These are phyloP conservation scores for Houttuynia cordata DNA, from an alignment of 164 flowering plant genomes.

Conservation along the genomic window DNA sequence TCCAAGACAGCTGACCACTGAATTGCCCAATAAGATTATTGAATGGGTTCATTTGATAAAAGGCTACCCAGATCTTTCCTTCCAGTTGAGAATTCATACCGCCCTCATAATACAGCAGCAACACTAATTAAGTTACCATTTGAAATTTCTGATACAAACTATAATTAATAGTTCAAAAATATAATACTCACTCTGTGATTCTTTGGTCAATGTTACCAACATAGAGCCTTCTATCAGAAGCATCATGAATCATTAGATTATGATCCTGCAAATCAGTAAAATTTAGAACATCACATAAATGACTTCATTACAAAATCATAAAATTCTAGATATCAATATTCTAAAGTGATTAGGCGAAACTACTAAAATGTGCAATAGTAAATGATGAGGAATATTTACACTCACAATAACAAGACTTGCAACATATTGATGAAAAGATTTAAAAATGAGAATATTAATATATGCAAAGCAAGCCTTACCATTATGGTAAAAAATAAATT, in stretches of 20 bases:
- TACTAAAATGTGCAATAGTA: neutral
- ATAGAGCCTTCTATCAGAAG: conserved; percentile 54
- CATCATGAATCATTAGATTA: conserved; percentile 30
- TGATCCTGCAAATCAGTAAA: conserved; percentile 33
- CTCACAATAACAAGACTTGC: too few species aligned
- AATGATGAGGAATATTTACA: too few species aligned
- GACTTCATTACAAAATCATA: neutral
- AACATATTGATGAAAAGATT: too few species aligned
- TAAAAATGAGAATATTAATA: too few species aligned
- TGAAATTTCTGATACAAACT: neutral
- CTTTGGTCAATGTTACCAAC: conserved; percentile 75
- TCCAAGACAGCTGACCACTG: too few species aligned
- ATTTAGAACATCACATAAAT: too few species aligned
- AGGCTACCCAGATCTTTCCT: neutral
- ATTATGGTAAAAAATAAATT: too few species aligned
- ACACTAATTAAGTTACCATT: neutral
- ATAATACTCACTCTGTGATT: conserved; percentile 60
- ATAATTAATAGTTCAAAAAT: neutral
- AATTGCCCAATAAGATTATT: too few species aligned
- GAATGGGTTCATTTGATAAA: neutral
- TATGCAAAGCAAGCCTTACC: too few species aligned
- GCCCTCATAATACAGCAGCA: neutral
- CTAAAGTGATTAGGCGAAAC: neutral
- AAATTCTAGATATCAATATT: neutral
- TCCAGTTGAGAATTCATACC: neutral